Base-by-base conservation (phyloP, 23 red algal species). In the Gracilariopsis chorda region DNA sequence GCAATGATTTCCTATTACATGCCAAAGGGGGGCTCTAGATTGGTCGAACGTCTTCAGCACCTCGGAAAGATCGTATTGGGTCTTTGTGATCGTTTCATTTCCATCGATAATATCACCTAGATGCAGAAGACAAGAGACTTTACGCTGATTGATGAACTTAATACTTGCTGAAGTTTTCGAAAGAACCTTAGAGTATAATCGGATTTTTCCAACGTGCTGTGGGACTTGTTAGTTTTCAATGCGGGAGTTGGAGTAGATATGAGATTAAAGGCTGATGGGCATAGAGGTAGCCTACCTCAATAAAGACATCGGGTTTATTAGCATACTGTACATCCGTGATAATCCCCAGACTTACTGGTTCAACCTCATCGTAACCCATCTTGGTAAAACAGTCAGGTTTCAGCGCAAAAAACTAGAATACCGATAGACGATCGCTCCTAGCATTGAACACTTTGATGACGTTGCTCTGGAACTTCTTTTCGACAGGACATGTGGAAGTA, bases 1-100 rank as follows among this genome's bases (percentile, higher is more conserved):
- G 71, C 93, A 95, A 78, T 95, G 93, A 57, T 95, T 95, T 42
- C 93, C 93, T 27, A 95, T 12, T 0, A 95, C 93, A 77, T 95
- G 85, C 14, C 56, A 35, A 16, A 95, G 5, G 37, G 84, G 93
- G 30, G 32, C 13, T 1, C 30, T 48, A 7, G 74, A 59, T 16
- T 33, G 44, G 29, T 16, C 17, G 10, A 95, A 69, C 12, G 43
- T 28, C 16, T 64, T 28, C 3, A 90, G 27, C 8, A 95, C 93
- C 16, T 33, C 72, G 36, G 74, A 44, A 19, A 90, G 21, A 21
- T 90, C 88, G 7, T 52, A 28, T 6, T 47, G 86, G 45, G 80
- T 80, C 45, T 74, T 76, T 12, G 40, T 33, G 41, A 80, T 28
- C 1, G 40, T 76, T 13, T 63, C 80, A 32, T 85, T 72, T 34